Evolutionary conservation across 1,284 basidiomycete genomes (phyloP), one percentile per base, ranked within the genome.

Genomic region (Coniferiporia weirii): DNA sequence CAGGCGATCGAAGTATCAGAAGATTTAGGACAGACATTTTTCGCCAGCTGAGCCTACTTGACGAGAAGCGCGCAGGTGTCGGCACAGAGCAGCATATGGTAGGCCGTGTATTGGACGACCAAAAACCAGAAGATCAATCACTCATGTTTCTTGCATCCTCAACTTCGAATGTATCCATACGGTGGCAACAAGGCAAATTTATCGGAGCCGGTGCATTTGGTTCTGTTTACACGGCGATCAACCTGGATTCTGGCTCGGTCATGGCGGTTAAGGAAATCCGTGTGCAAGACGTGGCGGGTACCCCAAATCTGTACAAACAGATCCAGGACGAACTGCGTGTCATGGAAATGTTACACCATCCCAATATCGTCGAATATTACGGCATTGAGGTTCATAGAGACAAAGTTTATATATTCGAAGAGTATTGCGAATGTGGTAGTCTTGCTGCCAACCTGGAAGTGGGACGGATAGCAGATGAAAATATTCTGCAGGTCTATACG

Each of bases 221-320:
- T 19, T 93, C 90, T 10, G 97, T 99, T n/a, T 99, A 99, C 72
- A 82, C 94, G 46, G 97, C 95, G 19, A 92, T 99, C 74, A 99
- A 99, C 70, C 81, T 99, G 60, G 97, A 99, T 71, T 91, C 93
- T 1, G 95, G 96, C 53, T 91, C 92, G 40, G 86, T 98, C 60
- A 98, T 99, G 95, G 97, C 97, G 3, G 97, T 99, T 69, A 99
- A 99, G 76, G 97, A 99, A 76, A 96, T 99, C 71, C 93, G 95
- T 61, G 97, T 98, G 72, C 95, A 98, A 70, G 97, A 99, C 73
- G 74, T 95, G 54, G 81, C 91, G 51, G 87, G 90, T 35, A 75
- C 91, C 56, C 89, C 92, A 6, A 90, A 84, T 63, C 76, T 95
- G 19, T 92, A 95, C 75, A 84, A 93, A 64, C 94, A 97, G 70